Evolutionary conservation across 1,284 basidiomycete species (phyloP), one percentile per base, ranked within the genome.

Genomic region (Amylostereum areolatum): DNA sequence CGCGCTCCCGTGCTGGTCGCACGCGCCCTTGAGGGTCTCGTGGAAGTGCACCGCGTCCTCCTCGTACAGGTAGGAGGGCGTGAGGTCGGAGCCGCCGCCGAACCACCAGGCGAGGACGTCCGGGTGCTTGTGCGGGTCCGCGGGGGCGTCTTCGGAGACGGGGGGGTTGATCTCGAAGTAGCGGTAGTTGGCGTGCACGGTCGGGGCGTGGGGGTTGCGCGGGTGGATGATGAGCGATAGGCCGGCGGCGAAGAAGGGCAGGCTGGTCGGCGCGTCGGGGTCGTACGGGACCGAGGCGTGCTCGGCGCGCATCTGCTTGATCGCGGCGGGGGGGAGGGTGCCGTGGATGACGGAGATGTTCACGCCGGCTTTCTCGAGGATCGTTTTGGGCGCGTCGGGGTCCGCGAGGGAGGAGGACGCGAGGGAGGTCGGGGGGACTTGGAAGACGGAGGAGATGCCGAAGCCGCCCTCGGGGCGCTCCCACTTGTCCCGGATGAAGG

Each of bases 121-220:
- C 9, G 65, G 60, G 48, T 52, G 35, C 18, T 18, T 18, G 18
- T 18, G 18, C 18, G 18, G 18, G 18, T 18, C 18, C 53, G 56
- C 52, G 48, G 72, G 64, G 46, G 68, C 59, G 33, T 61, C 59
- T 34, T 65, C 58, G 33, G 65, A 58, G 36, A 66, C 68, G 35
- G 72, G 71, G 56, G 88, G 80, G 11, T 81, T 83, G 57, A 93
- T 78, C 70, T 98, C 97, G 66, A 99, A 99, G 71, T 98, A 99
- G 48, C 97, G 89, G 63, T 96, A 98, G 69, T 99, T 99, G 56
- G 92, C 84, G 68, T 99, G 96, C 5, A 91, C 85, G n/a, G 94
- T 97, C 1, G 92, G 91, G 11, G 86, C 83, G 59, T 89, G 81
- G 0, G 97, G 97, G 70, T 95, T 97, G 53, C 83, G 79, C 0